Conservation (phyloP, 2,329 filamentous ascomycete species). For the Periconia sp. region DNA sequence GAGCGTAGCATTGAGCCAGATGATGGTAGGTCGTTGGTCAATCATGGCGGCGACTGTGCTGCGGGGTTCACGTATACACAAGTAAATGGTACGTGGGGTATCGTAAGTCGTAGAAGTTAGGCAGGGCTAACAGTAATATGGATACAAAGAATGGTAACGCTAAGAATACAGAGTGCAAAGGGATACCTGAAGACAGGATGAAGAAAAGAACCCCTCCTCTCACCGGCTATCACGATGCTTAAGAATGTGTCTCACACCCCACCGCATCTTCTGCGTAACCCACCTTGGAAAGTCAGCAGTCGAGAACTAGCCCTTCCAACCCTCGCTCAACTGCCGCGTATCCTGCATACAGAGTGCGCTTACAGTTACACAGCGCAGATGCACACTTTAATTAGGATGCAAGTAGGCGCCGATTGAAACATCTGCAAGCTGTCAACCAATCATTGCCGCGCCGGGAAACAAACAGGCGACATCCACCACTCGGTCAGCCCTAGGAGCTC, state of each 20-base stretch:
- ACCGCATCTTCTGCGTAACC: neutral
- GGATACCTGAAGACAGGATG: neutral
- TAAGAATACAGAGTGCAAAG: neutral
- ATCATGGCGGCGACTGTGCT: slow-evolving; percentile 8
- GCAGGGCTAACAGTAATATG: too few species aligned
- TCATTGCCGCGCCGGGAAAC: slow-evolving; percentile 21
- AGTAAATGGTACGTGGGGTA: too few species aligned
- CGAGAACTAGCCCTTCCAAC: neutral
- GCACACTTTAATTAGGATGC: slow-evolving; percentile 16
- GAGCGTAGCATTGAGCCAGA: slow-evolving; percentile 32
- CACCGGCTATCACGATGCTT: neutral
- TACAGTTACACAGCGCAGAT: slow-evolving; percentile 19
- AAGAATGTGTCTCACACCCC: neutral
- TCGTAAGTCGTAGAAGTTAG: too few species aligned
- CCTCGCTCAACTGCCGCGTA: slow-evolving; percentile 17
- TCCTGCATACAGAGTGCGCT: slow-evolving; percentile 13
- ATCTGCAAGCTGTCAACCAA: slow-evolving; percentile 24
- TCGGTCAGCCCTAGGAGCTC: slow-evolving; percentile 14
- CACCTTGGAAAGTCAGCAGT: neutral
- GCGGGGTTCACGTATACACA: too few species aligned
- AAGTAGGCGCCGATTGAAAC: too few species aligned
- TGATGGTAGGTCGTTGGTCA: slow-evolving; percentile 21
- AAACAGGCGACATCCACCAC: too few species aligned
- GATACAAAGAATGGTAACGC: neutral
- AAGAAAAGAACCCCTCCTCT: too few species aligned